These are phyloP conservation scores for Coemansia sp. DNA, from an alignment of 192 early-diverging fungal genomes.

Conservation along the genomic window DNA sequence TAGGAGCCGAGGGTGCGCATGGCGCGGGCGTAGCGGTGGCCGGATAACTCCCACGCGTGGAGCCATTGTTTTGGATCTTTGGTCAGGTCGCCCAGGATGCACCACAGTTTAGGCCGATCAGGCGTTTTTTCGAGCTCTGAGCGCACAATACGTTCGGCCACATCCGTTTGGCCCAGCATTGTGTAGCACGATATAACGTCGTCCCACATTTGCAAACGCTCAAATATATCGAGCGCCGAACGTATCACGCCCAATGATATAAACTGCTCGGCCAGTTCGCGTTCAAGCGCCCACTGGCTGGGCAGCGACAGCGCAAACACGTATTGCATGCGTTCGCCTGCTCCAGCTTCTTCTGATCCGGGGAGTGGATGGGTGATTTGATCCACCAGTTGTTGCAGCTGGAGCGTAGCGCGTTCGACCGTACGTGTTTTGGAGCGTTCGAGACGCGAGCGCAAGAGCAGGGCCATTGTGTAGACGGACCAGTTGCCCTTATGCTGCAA, in stretches of 20 bases:
- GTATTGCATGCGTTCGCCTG: slow-evolving; percentile 73
- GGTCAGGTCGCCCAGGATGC: slow-evolving; percentile 86
- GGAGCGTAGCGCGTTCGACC: slow-evolving; percentile 83
- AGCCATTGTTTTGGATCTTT: slow-evolving; percentile 72
- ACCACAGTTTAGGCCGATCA: slow-evolving; percentile 79
- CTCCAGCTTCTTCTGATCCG: slow-evolving; percentile 27
- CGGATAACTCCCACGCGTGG: slow-evolving; percentile 87
- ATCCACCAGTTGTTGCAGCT: slow-evolving; percentile 96
- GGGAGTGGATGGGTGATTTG: slow-evolving; percentile 65
- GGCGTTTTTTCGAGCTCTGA: slow-evolving; percentile 64
- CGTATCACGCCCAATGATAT: slow-evolving; percentile 81
- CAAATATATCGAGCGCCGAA: slow-evolving; percentile 92
- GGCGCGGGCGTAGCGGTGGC: slow-evolving; percentile 79
- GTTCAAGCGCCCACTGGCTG: slow-evolving; percentile 94
- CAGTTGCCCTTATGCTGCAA: slow-evolving; percentile 94
- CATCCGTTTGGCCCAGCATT: slow-evolving; percentile 77
- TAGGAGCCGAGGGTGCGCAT: slow-evolving; percentile 91
- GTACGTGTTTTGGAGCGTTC: slow-evolving; percentile 84
- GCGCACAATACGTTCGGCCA: slow-evolving; percentile 79
- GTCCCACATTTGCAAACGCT: slow-evolving; percentile 95
- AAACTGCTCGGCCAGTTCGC: slow-evolving; percentile 82
- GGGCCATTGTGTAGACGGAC: slow-evolving; percentile 95
- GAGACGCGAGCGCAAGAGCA: slow-evolving; percentile 86
- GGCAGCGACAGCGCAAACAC: slow-evolving; percentile 80
- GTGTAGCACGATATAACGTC: slow-evolving; percentile 85